Percentiles rank a stretch among this genome's conserved stretches.
Evolutionary conservation across 768 basidiomycete species (phyloP).

Genomic region (Phylloporus scabripes): DNA sequence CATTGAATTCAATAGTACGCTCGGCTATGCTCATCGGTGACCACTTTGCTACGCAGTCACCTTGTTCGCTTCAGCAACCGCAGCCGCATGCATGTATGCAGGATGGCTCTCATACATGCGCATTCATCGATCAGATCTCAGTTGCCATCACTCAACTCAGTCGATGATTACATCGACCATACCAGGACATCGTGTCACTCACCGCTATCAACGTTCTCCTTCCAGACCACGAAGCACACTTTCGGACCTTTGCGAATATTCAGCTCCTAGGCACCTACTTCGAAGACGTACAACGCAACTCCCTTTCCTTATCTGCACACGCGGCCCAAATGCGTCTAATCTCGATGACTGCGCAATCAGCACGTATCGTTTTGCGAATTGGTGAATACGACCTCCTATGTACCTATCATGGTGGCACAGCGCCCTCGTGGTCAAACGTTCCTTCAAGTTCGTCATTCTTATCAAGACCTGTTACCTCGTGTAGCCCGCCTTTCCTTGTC

Average conservation of each 20-base stretch:
- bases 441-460: not conserved
- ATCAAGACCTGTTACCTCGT: not conserved
- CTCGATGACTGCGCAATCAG: slow-evolving; percentile 14
- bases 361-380: not conserved
- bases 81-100: not conserved
- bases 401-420: not conserved
- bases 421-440: not conserved
- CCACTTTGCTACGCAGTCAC: not conserved
- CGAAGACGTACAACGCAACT: slow-evolving; percentile 1
- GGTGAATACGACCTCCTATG: not conserved
- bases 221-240: slow-evolving; percentile 8
- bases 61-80: slow-evolving; percentile 3
- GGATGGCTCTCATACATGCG: not conserved
- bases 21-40: slow-evolving; percentile 2
- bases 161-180: not conserved
- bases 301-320: slow-evolving; percentile 7
- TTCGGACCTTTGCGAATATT: not conserved
- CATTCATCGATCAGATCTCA: slow-evolving; percentile 2
- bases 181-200: not conserved
- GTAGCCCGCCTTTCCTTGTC: not conserved
- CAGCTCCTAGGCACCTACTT: not conserved
- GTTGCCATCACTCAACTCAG: not conserved
- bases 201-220: not conserved
- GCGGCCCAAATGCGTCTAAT: slow-evolving; percentile 3
- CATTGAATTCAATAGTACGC: not conserved